Conservation (phyloP, 2,329 filamentous ascomycete genomes). For the Didymella pomorum region DNA sequence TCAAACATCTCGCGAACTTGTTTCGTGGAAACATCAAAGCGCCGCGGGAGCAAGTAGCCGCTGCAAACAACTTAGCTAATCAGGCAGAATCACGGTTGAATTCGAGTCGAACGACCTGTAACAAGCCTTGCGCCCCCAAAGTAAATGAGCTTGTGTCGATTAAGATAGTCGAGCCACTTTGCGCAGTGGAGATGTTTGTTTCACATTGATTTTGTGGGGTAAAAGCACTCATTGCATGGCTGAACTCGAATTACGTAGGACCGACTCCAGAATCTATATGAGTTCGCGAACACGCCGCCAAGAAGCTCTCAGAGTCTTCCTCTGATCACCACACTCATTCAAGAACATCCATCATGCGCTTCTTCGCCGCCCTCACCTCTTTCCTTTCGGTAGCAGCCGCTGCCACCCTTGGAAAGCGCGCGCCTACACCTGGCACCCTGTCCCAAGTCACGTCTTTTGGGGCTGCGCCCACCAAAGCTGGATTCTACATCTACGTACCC, state of each 20-base stretch:
- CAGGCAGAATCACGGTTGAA: constrained; percentile 15
- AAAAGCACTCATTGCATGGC: constrained; percentile 1
- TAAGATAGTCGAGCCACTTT: not conserved
- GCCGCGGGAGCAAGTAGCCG: not conserved
- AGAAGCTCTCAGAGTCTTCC: not conserved
- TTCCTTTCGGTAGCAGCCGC: constrained; percentile 34
- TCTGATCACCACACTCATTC: not conserved
- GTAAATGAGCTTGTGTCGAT: constrained; percentile 10
- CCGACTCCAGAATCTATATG: not conserved
- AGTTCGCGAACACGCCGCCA: not conserved
- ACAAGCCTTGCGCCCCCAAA: constrained; percentile 4
- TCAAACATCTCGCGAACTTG: not conserved
- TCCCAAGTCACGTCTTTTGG: constrained; percentile 55
- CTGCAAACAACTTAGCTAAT: not conserved
- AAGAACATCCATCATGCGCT: constrained; percentile 27
- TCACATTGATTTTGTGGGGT: constrained; percentile 4
- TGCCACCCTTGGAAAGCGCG: constrained; percentile 35
- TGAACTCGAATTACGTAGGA: not conserved
- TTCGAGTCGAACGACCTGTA: not conserved
- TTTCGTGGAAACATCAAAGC: not conserved
- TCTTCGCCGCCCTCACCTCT: constrained; percentile 31
- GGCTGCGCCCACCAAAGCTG: constrained; percentile 57
- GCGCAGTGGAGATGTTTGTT: constrained; percentile 1
- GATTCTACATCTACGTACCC: constrained; percentile 63
- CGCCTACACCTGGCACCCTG: constrained; percentile 41